Percentiles rank a stretch among this genome's conserved stretches.
Conservation (phyloP, 495 filamentous ascomycete species). For the Aspergillus wentii region DNA sequence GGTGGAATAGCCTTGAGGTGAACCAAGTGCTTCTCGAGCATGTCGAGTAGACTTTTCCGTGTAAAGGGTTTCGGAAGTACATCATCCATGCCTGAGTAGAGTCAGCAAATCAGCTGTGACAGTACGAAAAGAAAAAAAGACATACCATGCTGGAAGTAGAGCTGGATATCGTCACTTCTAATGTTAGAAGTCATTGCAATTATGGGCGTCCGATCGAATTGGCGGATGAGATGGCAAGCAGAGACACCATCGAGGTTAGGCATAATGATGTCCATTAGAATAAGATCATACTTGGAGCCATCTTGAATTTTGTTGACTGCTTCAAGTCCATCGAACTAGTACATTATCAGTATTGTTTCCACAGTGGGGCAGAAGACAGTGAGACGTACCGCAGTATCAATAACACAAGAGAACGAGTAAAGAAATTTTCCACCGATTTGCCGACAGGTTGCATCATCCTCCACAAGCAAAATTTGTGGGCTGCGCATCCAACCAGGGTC, state of each 20-base stretch:
- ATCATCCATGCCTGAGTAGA: constrained; percentile 87
- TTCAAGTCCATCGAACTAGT: constrained; percentile 86
- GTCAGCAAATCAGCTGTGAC: constrained; percentile 2
- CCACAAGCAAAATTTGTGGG: constrained; percentile 85
- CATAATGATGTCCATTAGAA: constrained; percentile 99
- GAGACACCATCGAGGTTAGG: constrained; percentile 93
- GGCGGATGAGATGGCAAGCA: constrained; percentile 88
- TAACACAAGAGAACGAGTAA: constrained; percentile 78
- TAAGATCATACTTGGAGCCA: constrained; percentile 81
- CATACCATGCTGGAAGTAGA: constrained; percentile 96
- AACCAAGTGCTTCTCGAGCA: constrained; percentile 83
- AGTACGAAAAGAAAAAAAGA: constrained; percentile 2
- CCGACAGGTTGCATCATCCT: constrained; percentile 92
- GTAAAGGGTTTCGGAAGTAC: constrained; percentile 97
- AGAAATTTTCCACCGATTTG: constrained; percentile 94
- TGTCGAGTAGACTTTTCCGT: constrained; percentile 84
- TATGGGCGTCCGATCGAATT: constrained; percentile 84
- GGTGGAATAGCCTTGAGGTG: constrained; percentile 63
- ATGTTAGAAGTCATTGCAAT: constrained; percentile 99
- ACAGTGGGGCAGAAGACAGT: no score
- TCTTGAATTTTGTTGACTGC: constrained; percentile 88
- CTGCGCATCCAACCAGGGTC: constrained; percentile 77
- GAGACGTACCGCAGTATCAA: constrained; percentile 84
- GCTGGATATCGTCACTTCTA: constrained; percentile 90
- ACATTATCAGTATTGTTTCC: no score